phyloP scores from a whole-genome alignment of 805 yeast genomes.

The Saccharomyces eubayanus region DNA sequence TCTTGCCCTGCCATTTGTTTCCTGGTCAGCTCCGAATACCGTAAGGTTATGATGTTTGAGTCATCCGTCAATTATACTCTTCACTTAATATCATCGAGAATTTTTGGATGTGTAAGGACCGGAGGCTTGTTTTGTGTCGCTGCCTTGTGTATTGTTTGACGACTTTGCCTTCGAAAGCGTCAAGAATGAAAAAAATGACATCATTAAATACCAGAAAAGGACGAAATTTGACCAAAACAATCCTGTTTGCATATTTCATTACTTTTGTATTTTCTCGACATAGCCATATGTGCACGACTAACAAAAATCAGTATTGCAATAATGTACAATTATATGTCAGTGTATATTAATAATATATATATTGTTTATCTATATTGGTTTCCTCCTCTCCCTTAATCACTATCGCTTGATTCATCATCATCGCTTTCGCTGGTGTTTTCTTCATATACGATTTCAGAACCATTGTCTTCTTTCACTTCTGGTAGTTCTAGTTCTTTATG shows the following conservation, averaged over 20 bases:
- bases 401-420: constrained; percentile 17
- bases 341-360: not conserved
- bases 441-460: constrained; percentile 31
- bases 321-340: not conserved
- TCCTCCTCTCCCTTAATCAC: constrained; percentile 9
- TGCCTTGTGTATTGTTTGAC: not conserved
- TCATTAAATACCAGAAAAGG: not conserved
- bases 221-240: too few species aligned
- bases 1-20: constrained; percentile 20
- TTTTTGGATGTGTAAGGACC: not conserved
- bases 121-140: not conserved
- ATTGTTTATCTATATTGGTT: not conserved
- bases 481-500: constrained; percentile 30
- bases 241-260: too few species aligned
- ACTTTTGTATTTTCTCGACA: too few species aligned
- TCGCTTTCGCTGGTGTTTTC: constrained; percentile 27
- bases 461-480: constrained; percentile 28
- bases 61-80: not conserved
- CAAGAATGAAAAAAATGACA: not conserved
- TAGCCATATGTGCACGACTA: not conserved
- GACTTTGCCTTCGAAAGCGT: not conserved
- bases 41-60: not conserved
- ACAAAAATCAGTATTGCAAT: not conserved
- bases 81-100: not conserved
- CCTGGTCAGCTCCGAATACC: not conserved